Conservation (phyloP, 345 rosid species). For the Pseudoturritis turrita region DNA sequence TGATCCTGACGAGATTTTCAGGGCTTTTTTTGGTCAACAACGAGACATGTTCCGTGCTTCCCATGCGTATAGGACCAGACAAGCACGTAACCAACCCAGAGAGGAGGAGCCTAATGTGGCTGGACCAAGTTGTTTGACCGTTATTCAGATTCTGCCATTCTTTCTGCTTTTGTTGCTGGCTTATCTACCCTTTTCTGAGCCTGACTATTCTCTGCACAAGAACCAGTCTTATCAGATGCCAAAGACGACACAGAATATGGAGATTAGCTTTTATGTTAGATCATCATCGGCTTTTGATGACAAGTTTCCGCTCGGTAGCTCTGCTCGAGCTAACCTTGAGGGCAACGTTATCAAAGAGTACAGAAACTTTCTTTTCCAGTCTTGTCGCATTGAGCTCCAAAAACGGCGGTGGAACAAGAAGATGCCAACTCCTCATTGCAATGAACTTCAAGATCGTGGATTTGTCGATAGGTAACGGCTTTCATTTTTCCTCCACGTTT, state of each 20-base stretch:
- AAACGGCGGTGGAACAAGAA: conserved; percentile 74
- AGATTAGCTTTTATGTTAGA: conserved; percentile 66
- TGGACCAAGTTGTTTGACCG: conserved; percentile 46
- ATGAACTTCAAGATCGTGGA: conserved; percentile 58
- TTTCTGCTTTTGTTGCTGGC: conserved; percentile 71
- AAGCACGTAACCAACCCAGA: conserved; percentile 27
- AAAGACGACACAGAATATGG: conserved; percentile 62
- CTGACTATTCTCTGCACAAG: conserved; percentile 63
- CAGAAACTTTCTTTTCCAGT: conserved; percentile 57
- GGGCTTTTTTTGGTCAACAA: conserved; percentile 62
- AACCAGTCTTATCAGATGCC: conserved; percentile 57
- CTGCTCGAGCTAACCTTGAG: conserved; percentile 61
- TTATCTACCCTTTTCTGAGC: conserved; percentile 69
- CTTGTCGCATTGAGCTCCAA: conserved; percentile 70
- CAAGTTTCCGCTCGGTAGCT: conserved; percentile 62
- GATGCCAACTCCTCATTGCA: conserved; percentile 73
- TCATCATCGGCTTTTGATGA: conserved; percentile 61
- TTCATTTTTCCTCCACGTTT: not conserved
- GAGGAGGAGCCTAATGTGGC: conserved; percentile 48
- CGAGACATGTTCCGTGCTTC: conserved; percentile 44
- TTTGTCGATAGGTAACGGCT: conserved; percentile 49
- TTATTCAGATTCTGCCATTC: conserved; percentile 71
- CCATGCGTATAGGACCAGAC: conserved; percentile 48
- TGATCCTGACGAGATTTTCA: conserved; percentile 79
- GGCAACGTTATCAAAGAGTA: conserved; percentile 66